Evolutionary conservation across 2,329 filamentous ascomycete genomes (phyloP), one percentile per base, ranked within the genome.

Genomic region (Mollisia scopiformis): DNA sequence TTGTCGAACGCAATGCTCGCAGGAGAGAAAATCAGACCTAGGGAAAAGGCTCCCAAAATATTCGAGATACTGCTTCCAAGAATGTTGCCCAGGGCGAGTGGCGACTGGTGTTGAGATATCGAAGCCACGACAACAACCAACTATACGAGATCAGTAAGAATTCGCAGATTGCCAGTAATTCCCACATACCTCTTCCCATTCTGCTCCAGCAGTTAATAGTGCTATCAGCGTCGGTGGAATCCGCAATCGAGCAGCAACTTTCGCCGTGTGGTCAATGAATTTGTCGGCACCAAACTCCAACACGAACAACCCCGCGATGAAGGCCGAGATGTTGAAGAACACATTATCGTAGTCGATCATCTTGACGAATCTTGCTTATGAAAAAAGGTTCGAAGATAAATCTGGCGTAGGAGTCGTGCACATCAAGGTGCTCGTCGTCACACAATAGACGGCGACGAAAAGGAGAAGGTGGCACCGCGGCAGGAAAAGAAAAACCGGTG

Each of bases 21-120:
- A 7, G 71, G 68, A 59, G 77, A 72, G 65, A 77, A 81, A 3
- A 84, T 66, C 1, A 85, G 73, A 5, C 81, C 82, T 1, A 85
- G 73, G 1, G 81, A 82, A 66, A 85, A 85, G 13, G 82, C 82
- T 16, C 82, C 82, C 2, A 84, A 75, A 54, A 84, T 82, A 57
- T 84, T 84, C 53, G 82, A 84, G 49, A 85, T 81, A 35, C 77
- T 74, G 19, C 80, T 82, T n/a, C 82, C 82, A 62, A 84, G 68
- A 52, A 84, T 75, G 62, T 84, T 85, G n/a, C 82, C 82, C 0
- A 84, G 66, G 10, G 82, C 82, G 7, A 84, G 72, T 1, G 81
- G 77, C 0, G 76, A 74, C 25, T 77, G 80, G 28, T 76, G 71
- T 55, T 79, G 80, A 2, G 76, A 72, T 31, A 84, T 73, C 8